Conservation (phyloP, 352 stramenopile genomes). For the Phytophthora uliginosa region DNA sequence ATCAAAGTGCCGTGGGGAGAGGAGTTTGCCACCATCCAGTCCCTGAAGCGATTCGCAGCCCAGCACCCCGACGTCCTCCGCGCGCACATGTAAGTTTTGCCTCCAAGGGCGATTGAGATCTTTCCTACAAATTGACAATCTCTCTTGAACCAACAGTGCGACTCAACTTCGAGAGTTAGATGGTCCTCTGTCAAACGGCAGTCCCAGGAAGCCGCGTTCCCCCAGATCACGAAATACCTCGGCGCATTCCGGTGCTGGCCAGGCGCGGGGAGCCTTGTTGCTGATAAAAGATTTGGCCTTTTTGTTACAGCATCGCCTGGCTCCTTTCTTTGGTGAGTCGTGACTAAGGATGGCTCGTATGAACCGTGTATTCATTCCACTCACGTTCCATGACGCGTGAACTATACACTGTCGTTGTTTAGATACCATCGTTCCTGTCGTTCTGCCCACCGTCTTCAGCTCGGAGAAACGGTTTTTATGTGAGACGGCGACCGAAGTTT, state of each 20-base stretch:
- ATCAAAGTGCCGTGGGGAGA: constrained; percentile 66
- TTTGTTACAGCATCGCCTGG: constrained; percentile 55
- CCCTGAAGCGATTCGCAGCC: constrained; percentile 65
- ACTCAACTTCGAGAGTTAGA: constrained; percentile 38
- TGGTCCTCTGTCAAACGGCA: constrained; percentile 26
- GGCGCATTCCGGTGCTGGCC: constrained; percentile 7
- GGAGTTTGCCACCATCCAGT: constrained; percentile 71
- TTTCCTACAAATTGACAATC: neutral
- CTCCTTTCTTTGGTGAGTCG: constrained; percentile 56
- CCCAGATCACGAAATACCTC: constrained; percentile 9
- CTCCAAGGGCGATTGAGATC: neutral
- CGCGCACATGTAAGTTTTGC: constrained; percentile 58
- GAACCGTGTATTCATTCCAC: neutral
- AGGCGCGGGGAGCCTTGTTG: constrained; percentile 50
- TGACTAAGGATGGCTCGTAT: neutral
- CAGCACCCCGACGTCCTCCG: constrained; percentile 65
- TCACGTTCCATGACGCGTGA: neutral
- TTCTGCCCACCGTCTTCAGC: constrained; percentile 58
- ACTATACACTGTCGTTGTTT: neutral
- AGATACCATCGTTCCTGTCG: constrained; percentile 60
- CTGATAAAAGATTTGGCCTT: constrained; percentile 72
- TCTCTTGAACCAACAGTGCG: constrained; percentile 14
- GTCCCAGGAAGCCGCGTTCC: constrained; percentile 16
- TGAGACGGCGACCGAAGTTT: constrained; percentile 65
- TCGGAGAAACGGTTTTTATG: constrained; percentile 68